Percentiles rank a stretch among this genome's conserved stretches.
phyloP scores from a whole-genome alignment of 495 filamentous ascomycete genomes.

The Xylaria venustula region DNA sequence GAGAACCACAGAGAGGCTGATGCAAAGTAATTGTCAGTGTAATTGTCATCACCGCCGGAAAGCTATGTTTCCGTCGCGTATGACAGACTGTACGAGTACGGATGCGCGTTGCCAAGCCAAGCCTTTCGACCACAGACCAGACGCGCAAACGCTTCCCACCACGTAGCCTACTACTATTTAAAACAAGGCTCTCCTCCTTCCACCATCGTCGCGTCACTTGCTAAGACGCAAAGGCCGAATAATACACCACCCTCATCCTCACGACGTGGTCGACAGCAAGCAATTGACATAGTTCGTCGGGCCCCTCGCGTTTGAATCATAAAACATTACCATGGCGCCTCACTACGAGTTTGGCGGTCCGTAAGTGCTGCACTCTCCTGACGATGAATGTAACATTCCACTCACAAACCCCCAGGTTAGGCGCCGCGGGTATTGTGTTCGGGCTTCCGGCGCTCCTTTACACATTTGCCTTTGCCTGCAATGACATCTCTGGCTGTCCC shows the following conservation, averaged over 20 bases:
- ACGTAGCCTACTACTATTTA: not conserved
- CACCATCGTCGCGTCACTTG: not conserved
- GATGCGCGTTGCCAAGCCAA: not conserved
- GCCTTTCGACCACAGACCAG: not conserved
- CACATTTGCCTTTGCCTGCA: conserved; percentile 78
- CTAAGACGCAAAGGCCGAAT: not conserved
- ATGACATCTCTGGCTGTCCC: conserved; percentile 88
- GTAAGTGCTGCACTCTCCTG: conserved; percentile 54
- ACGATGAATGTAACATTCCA: conserved; percentile 9
- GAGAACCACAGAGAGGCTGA: too few species aligned
- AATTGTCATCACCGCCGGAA: conserved; percentile 13
- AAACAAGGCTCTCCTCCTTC: not conserved
- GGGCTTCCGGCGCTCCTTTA: conserved; percentile 76
- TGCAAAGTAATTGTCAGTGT: conserved; percentile 5
- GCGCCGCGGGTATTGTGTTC: conserved; percentile 70
- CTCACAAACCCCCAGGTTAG: conserved; percentile 54
- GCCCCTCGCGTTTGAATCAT: not conserved
- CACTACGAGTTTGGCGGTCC: conserved; percentile 82
- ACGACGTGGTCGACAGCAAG: too few species aligned
- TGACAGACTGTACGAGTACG: conserved; percentile 7
- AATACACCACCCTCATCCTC: too few species aligned
- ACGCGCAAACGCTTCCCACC: not conserved
- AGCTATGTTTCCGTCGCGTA: conserved; percentile 6
- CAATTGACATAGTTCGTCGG: not conserved
- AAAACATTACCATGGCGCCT: conserved; percentile 8